Evolutionary conservation across 192 early-diverging fungal species (phyloP), one percentile per base, ranked within the genome.

Genomic region (Haplosporangium gracile): DNA sequence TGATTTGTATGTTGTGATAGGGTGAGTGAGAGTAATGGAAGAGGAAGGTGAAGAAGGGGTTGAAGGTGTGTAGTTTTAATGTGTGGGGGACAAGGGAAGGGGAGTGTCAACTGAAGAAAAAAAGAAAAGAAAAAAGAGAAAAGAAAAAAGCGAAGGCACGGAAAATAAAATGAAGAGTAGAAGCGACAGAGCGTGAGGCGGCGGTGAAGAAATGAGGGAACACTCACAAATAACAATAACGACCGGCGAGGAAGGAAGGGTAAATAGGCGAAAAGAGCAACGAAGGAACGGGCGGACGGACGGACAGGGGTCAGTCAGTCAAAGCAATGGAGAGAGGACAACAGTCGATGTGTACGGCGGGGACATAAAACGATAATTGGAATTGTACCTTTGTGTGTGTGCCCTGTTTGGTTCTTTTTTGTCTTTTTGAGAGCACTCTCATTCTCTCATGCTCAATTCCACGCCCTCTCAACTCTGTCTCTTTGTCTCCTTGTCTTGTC

Each of bases 71-170:
- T 40, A 16, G 76, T 43, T 18, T 10, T 45, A 15, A 6, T 22
- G 75, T 76, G 53, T 68, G 38, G 53, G 74, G 32, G 74, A 47
- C 74, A 47, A 51, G 40, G 76, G 60, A 68, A 68, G 49, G 45
- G 74, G 76, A 77, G 65, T 53, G 68, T 77, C 76, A 77, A 77
- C 76, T 70, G 47, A 69, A 70, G 68, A 70, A 69, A 32, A 77
- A 77, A 49, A 69, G 22, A 70, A 39, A 43, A 63, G 26, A 65
- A 75, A 40, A 40, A 68, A 65, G 26, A 55, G n/a, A 72, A 49
- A 68, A 40, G 2, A 9, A 65, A 65, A 32, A 65, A 65, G 1
- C 24, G 10, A 65, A 65, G 60, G 29, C 29, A 65, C 60, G 29
- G 60, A 34, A 65, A 34, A 65, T 65, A 65, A 65, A 22, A 22